Evolutionary conservation across 208 protist genomes (phyloP).

Genomic region (Trypanosoma rangeli): DNA sequence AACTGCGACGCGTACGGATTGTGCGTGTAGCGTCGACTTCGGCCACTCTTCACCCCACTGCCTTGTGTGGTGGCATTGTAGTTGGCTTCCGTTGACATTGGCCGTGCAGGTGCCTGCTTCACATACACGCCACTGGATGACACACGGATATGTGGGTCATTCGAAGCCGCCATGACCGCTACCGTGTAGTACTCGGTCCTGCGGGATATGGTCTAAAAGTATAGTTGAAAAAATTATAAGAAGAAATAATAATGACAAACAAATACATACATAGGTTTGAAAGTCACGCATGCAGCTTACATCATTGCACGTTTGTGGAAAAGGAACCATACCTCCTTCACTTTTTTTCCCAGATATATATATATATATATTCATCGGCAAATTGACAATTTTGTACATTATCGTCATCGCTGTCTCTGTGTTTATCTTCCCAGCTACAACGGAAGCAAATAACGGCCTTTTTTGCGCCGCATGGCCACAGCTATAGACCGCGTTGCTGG

Average conservation of each 20-base stretch:
- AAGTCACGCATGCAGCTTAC: not conserved
- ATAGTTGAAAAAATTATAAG: constrained; percentile 14
- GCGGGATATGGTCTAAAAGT: not conserved
- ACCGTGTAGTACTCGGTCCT: constrained; percentile 44
- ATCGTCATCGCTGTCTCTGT: not conserved
- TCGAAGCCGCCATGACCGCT: constrained; percentile 53
- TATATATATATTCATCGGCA: constrained; percentile 6
- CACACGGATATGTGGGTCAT: constrained; percentile 24
- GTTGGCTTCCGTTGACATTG: not conserved
- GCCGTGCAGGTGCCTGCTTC: not conserved
- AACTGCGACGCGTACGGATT: constrained; percentile 69
- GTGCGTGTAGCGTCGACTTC: constrained; percentile 46
- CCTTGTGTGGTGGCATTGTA: constrained; percentile 14
- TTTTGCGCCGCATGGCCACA: not conserved
- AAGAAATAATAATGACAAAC: constrained; percentile 13
- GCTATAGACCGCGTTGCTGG: not conserved
- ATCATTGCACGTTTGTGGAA: not conserved
- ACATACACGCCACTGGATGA: constrained; percentile 6
- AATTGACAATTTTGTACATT: not conserved
- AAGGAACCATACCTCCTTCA: not conserved
- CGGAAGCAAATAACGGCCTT: constrained; percentile 14
- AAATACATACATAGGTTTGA: not conserved
- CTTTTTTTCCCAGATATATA: not conserved
- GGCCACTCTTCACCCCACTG: not conserved
- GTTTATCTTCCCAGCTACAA: not conserved